Conservation (phyloP, 352 stramenopile genomes). For the Lagenidium sp. region DNA sequence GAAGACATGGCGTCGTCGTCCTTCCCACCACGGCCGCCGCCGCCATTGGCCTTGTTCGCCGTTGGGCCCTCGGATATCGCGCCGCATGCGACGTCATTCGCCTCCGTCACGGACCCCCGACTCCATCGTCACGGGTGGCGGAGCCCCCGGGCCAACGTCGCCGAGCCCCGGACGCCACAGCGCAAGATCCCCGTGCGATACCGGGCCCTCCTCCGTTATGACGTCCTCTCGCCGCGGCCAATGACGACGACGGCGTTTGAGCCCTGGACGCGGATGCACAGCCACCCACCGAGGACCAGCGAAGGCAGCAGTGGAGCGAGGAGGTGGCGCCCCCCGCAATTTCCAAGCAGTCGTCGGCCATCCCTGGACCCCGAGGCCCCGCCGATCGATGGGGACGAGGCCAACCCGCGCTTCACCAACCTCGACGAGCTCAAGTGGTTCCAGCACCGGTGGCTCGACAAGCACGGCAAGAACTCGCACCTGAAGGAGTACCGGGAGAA, state of each 20-base stretch:
- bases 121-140: slow-evolving; percentile 44
- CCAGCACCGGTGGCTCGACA: slow-evolving; percentile 67
- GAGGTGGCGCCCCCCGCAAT: no score
- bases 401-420: slow-evolving; percentile 15
- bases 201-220: slow-evolving; percentile 16
- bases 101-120: slow-evolving; percentile 40
- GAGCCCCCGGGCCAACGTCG: slow-evolving; percentile 22
- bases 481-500: slow-evolving; percentile 64
- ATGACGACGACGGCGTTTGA: neutral
- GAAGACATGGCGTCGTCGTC: neutral
- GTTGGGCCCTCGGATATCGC: neutral
- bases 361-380: no score
- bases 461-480: slow-evolving; percentile 59
- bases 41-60: neutral
- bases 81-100: slow-evolving; percentile 25
- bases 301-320: no score
- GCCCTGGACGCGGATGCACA: neutral
- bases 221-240: slow-evolving; percentile 5
- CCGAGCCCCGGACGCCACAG: slow-evolving; percentile 8
- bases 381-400: no score
- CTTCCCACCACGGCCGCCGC: slow-evolving; percentile 3
- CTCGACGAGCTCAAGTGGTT: slow-evolving; percentile 65
- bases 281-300: no score
- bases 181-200: slow-evolving; percentile 39
- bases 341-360: no score